Conservation (phyloP, 2,329 filamentous ascomycete species). For the Amauroascus niger region DNA sequence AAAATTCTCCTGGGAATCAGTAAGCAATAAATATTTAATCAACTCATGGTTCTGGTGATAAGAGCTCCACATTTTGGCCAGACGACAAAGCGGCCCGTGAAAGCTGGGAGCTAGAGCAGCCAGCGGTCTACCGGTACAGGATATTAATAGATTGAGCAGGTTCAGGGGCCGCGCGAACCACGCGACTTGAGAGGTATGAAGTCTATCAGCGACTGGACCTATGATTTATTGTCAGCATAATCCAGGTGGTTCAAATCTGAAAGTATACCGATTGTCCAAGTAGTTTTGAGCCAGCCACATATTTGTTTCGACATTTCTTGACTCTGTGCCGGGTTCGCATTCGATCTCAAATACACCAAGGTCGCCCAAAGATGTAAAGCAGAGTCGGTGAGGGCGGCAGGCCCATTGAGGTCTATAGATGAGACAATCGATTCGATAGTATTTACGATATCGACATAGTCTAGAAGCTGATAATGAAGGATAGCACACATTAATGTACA, state of each 20-base stretch:
- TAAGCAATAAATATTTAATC: constrained; percentile 43
- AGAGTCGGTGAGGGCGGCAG: constrained; percentile 67
- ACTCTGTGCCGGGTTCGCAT: constrained; percentile 58
- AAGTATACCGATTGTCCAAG: constrained; percentile 65
- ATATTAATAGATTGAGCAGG: constrained; percentile 58
- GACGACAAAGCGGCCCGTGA: constrained; percentile 23
- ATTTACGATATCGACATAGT: constrained; percentile 57
- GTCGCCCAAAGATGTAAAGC: constrained; percentile 63
- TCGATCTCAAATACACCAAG: constrained; percentile 56
- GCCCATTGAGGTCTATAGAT: constrained; percentile 72
- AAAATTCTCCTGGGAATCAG: constrained; percentile 17
- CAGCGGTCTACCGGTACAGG: constrained; percentile 52
- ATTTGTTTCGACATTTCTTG: constrained; percentile 60
- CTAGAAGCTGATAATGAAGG: constrained; percentile 55
- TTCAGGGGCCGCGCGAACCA: constrained; percentile 55
- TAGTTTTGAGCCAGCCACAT: constrained; percentile 69
- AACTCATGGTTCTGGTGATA: constrained; percentile 34
- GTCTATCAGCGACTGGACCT: constrained; percentile 52
- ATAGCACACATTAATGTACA: constrained; percentile 63
- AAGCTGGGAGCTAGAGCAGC: constrained; percentile 19
- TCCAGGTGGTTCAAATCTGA: background rate
- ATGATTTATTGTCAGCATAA: constrained; percentile 13
- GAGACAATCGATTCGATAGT: constrained; percentile 63
- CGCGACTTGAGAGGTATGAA: constrained; percentile 56
- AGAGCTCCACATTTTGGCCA: constrained; percentile 35